Base-by-base conservation (phyloP, 2,329 filamentous ascomycete species). In the Hymenotorrendiella dingleyae region DNA sequence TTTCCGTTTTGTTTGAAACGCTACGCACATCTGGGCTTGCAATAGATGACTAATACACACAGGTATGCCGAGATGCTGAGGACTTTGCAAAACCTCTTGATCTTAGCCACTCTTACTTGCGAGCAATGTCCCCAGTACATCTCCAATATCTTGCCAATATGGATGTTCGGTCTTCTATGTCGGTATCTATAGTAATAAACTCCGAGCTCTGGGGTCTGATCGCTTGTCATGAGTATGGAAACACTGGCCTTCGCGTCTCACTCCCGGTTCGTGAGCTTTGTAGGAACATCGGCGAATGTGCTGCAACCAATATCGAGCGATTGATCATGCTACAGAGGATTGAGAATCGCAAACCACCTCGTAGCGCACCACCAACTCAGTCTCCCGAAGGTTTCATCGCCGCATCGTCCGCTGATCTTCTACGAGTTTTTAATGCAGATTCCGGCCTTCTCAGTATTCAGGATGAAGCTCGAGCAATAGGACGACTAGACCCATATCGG, bases 241-340 rank as follows among this genome's bases (percentile, higher is more conserved):
- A 64, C 4, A 72, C 72, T 23, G 87, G 86, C 3, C 91, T 91
- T 84, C 75, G 88, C 14, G 86, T 94, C 0, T 85, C 86, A 0
- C 94, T 94, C 55, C 87, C 88, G 0, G 87, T 94, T 34, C 77
- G 88, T 11, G 94, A 94, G 62, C 88, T 94, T 78, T 94, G 88
- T 61, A 80, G 87, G 6, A 69, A 94, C 6, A 79, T 94, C 2
- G 87, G 48, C 20, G 49, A 57, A 17, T 54, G 42, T 39, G 53
- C 49, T 9, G 47, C 51, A 11, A 36, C 34, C 4, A 54, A 52
- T 16, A 53, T 57, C 14, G 46, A 54, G 22, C 43, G 45, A 27
- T 20, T 57, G 4, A 32, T 51, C 11, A 50, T 52, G 44, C 10
- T 47, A 4, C 36, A 48, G 36, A 46, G 52, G 5, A 44, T 55